These are phyloP conservation scores for Trypanosoma melophagium DNA, from an alignment of 208 protist species.

Conservation along the genomic window DNA sequence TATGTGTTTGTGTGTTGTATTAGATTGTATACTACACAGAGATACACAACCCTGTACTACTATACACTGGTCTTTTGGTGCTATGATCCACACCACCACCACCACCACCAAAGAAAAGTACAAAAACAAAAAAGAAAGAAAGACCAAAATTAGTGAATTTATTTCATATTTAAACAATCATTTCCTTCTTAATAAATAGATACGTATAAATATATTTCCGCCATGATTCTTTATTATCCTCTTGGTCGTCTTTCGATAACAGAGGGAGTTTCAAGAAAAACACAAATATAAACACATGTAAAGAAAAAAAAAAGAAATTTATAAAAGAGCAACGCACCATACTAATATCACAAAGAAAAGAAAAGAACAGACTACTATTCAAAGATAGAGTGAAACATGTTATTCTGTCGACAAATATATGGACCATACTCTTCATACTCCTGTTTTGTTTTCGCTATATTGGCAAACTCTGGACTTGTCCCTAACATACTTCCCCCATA, in stretches of 20 bases:
- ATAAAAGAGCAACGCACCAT: background rate
- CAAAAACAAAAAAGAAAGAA: slow-evolving; percentile 18
- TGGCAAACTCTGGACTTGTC: slow-evolving; percentile 88
- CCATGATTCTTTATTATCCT: too few relatives aligned
- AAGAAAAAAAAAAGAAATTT: slow-evolving; percentile 2
- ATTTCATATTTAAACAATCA: background rate
- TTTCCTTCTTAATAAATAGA: background rate
- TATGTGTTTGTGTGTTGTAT: background rate
- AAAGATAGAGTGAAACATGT: slow-evolving; percentile 42
- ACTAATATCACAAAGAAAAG: background rate
- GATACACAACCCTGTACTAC: background rate
- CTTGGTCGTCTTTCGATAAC: too few relatives aligned
- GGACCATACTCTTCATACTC: slow-evolving; percentile 98
- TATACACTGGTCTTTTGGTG: too few relatives aligned
- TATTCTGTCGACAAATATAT: slow-evolving; percentile 81
- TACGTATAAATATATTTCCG: background rate
- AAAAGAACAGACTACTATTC: slow-evolving; percentile 13
- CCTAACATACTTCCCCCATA: slow-evolving; percentile 96
- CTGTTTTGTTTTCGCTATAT: slow-evolving; percentile 91
- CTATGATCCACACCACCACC: too few relatives aligned
- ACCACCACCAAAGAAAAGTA: background rate
- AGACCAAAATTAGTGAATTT: background rate
- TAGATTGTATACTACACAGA: background rate
- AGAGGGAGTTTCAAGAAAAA: too few relatives aligned
- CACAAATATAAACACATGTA: too few relatives aligned